Conservation (phyloP, 495 filamentous ascomycete genomes). For the Amniculicola lignicola region DNA sequence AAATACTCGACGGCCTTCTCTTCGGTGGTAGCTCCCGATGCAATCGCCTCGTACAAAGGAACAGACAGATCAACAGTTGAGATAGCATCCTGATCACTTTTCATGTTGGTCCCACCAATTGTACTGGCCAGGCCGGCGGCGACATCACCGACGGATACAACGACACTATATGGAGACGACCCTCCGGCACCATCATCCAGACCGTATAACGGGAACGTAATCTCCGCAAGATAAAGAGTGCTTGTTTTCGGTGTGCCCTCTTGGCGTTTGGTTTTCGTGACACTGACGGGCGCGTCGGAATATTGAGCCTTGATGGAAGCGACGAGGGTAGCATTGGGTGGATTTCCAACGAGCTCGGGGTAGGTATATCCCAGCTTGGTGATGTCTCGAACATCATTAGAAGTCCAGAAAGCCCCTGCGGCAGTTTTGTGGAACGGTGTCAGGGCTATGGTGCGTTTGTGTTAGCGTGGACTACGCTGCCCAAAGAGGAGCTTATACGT, state of each 20-base stretch:
- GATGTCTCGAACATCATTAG: conserved; percentile 35
- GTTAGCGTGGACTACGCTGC: not conserved
- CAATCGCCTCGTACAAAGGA: conserved; percentile 44
- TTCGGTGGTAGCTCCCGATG: conserved; percentile 41
- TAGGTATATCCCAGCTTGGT: conserved; percentile 57
- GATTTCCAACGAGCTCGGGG: conserved; percentile 47
- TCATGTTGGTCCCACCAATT: conserved; percentile 33
- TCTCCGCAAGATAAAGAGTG: conserved; percentile 54
- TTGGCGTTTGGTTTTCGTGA: conserved; percentile 39
- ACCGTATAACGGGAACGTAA: conserved; percentile 54
- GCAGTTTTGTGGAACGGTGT: conserved; percentile 45
- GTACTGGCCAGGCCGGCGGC: conserved; percentile 55
- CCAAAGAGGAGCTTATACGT: conserved; percentile 9
- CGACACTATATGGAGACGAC: conserved; percentile 48
- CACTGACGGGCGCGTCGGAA: conserved; percentile 16
- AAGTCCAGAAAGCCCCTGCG: conserved; percentile 42
- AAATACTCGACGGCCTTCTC: conserved; percentile 47
- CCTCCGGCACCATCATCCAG: conserved; percentile 42
- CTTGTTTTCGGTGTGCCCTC: not conserved
- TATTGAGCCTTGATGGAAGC: conserved; percentile 8
- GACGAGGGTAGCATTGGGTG: conserved; percentile 7
- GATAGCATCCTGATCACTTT: conserved; percentile 37
- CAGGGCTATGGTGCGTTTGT: conserved; percentile 31
- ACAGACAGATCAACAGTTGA: conserved; percentile 57
- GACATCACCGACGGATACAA: conserved; percentile 57